Base-by-base conservation (phyloP, 306 rosid species). In the Ormosia semicastrata region DNA sequence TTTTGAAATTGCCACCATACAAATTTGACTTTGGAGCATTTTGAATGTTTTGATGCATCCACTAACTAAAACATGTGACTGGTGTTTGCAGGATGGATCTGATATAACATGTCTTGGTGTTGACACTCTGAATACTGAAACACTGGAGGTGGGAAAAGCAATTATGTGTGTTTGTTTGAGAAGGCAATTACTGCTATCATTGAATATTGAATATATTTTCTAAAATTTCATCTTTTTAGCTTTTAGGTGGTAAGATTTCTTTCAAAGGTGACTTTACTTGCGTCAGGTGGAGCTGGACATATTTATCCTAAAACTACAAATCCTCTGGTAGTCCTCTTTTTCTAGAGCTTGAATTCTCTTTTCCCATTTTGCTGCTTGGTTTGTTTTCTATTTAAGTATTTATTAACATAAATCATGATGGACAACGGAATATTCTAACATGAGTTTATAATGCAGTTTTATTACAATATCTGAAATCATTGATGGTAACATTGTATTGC, bases 221-320 rank as follows among this genome's bases (percentile, higher is more conserved):
- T 70, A 15, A 82, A 68, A 17, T 24, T 72, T 73, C 72, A 43
- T 58, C 81, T 17, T 82, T 82, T 81, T 76, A 86, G 78, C 77
- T 86, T 82, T 76, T 89, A 95, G 99, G 98, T 95, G 70, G 87
- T 85, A 59, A 90, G 98, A 82, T 93, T 95, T 85, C 90, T 92
- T 86, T 95, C 99, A 39, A 95, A 89, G 89, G 99, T 85, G 79
- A 95, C 95, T 73, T 89, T 95, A 81, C 98, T 95, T 40, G 99
- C 99, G 0, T 89, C 99, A 5, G 98, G 99, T 36, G 99, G 99
- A 74, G 99, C 94, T 63, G 99, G 99, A 69, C 99, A 95, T 87
- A 89, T 93, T 70, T 95, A 95, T 91, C 98, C 96, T 15, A 79
- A 91, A 73, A 95, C 99, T 17, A 95, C 99, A 78, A 95, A 95